Evolutionary conservation across 345 rosid species (phyloP), one percentile per base, ranked within the genome.

Genomic region (Aethionema arabicum): DNA sequence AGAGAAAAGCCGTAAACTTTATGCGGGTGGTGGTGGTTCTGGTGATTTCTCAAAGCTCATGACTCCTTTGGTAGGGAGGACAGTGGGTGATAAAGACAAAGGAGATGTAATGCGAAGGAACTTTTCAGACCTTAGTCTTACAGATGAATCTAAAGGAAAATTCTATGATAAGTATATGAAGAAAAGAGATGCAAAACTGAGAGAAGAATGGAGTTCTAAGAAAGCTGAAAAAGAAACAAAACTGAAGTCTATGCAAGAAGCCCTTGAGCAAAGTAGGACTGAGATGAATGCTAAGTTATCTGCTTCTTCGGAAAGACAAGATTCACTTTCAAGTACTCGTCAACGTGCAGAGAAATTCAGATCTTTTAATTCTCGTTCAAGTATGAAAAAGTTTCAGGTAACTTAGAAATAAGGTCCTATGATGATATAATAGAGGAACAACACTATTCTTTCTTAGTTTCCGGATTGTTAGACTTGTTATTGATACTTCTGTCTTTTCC

Each of bases 131-230:
- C 81, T 75, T 63, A 76, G 67, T 37, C 72, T 70, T 45, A 75
- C 90, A 39, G 88, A 83, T 73, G 91, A 83, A 68, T 87, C 95
- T 57, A 82, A 86, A 75, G 97, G 98, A 40, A 81, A 80, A 47
- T 78, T 81, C 29, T 85, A 80, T 41, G 83, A 82, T 76, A 80
- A 44, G 44, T 92, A 92, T 70, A 83, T 82, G 95, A 78, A 78
- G 78, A 92, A 82, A 78, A 83, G 97, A 53, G 95, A 92, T 79
- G 83, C 81, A 61, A 92, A 87, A 69, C 83, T 85, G 74, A 87
- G 80, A 67, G 89, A 82, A 76, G 96, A 87, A 47, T 78, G 90
- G 93, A 78, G 82, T 35, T 74, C 79, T 21, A 21, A 21, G 27
- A 21, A 21, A 21, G 27, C 27, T 21, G 27, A 21, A 3, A 83